phyloP scores from a whole-genome alignment of 225 moss, liverwort and hornwort species.

The Pseudisothecium myosuroides region DNA sequence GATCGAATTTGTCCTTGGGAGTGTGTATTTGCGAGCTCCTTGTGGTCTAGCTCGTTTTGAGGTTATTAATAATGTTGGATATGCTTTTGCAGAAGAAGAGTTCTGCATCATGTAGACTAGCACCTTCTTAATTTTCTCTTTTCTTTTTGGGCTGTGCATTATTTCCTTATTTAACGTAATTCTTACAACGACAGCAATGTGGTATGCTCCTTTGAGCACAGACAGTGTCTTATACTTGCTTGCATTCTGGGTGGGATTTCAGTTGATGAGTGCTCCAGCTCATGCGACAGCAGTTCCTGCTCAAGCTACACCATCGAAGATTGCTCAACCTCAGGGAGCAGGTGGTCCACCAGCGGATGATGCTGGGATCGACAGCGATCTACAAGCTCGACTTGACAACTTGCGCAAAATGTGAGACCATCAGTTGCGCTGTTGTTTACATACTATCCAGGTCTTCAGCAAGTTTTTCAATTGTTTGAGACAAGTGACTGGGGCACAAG shows the following conservation, averaged over 20 bases:
- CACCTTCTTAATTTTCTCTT: background rate
- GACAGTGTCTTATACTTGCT: background rate
- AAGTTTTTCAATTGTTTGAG: background rate
- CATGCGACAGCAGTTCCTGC: slow-evolving; percentile 52
- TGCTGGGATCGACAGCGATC: slow-evolving; percentile 78
- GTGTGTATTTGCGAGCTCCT: background rate
- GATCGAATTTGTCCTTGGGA: background rate
- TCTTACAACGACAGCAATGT: background rate
- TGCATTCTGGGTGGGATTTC: slow-evolving; percentile 11
- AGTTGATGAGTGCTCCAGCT: slow-evolving; percentile 89
- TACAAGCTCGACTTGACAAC: slow-evolving; percentile 94
- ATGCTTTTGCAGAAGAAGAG: background rate
- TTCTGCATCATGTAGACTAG: background rate
- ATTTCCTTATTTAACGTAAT: background rate
- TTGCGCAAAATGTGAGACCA: slow-evolving; percentile 81
- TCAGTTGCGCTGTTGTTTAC: background rate
- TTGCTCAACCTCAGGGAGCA: slow-evolving; percentile 62
- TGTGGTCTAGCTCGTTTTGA: background rate
- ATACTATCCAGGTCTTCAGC: background rate
- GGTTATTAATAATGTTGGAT: background rate
- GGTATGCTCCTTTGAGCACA: background rate
- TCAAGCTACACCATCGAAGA: slow-evolving; percentile 65
- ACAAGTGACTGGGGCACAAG: background rate
- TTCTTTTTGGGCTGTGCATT: background rate
- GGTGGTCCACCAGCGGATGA: slow-evolving; percentile 42